Percentiles rank a stretch among this genome's conserved stretches.
Conservation (phyloP, 805 yeast genomes). For the Wickerhamomyces chambardii region DNA sequence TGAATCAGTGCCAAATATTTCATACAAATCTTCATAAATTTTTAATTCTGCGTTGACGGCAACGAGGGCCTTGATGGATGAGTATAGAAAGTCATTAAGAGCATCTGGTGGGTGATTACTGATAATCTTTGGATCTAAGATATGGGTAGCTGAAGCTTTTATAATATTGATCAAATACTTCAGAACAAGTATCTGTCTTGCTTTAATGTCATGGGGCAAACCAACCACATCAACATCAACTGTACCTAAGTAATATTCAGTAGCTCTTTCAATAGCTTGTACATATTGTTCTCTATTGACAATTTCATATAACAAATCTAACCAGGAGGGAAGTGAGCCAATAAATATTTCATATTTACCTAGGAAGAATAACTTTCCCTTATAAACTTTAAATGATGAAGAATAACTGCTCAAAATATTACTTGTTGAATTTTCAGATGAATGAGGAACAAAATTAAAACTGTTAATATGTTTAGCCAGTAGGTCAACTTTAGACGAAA, state of each 20-base stretch:
- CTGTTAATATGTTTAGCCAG: conserved; percentile 24
- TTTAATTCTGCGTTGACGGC: conserved; percentile 25
- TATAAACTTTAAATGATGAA: conserved; percentile 26
- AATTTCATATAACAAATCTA: conserved; percentile 42
- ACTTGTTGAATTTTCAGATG: conserved; percentile 1
- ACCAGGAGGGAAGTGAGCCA: conserved; percentile 65
- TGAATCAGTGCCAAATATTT: conserved; percentile 21
- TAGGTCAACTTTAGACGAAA: conserved; percentile 12
- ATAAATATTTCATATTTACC: conserved; percentile 44
- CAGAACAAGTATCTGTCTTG: conserved; percentile 38
- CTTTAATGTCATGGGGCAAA: conserved; percentile 36
- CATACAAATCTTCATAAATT: conserved; percentile 36
- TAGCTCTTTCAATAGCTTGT: conserved; percentile 48
- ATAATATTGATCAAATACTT: conserved; percentile 51
- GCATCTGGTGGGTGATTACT: conserved; percentile 8
- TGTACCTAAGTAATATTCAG: conserved; percentile 39
- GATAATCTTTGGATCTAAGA: conserved; percentile 5
- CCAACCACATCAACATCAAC: conserved; percentile 45
- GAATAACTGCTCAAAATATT: conserved; percentile 5
- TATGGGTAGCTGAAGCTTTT: conserved; percentile 19
- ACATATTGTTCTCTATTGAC: conserved; percentile 41
- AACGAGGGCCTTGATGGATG: conserved; percentile 31
- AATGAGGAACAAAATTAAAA: conserved; percentile 19
- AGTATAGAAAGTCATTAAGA: conserved; percentile 22
- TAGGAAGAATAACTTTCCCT: conserved; percentile 39